These are phyloP conservation scores for Alternaria incomplexa DNA, from an alignment of 2,329 filamentous ascomycete genomes.

Conservation along the genomic window DNA sequence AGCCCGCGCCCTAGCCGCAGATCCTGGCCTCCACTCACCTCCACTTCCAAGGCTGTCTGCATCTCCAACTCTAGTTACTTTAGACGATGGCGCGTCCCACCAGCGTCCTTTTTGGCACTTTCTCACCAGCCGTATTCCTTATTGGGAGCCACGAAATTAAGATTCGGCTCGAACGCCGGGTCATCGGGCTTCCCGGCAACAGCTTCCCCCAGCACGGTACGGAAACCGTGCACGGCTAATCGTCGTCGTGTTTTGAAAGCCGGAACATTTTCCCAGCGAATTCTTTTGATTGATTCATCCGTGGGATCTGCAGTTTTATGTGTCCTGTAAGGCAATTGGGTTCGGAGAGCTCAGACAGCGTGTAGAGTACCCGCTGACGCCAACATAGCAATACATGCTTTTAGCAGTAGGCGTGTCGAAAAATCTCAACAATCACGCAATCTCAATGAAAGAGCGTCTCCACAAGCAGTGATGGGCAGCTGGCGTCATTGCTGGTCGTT, in stretches of 20 bases:
- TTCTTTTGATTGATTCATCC: not conserved
- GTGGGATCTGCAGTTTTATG: not conserved
- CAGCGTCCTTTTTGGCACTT: not conserved
- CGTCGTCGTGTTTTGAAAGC: not conserved
- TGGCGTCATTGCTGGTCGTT: not conserved
- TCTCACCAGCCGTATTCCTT: not conserved
- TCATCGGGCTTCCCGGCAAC: not conserved
- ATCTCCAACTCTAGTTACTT: not conserved
- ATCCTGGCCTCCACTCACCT: not conserved
- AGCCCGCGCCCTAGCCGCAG: conserved; percentile 1
- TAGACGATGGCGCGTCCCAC: not conserved
- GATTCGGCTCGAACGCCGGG: not conserved
- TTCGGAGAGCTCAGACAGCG: not conserved
- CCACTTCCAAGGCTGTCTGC: not conserved
- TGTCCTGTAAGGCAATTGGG: not conserved
- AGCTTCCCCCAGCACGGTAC: not conserved
- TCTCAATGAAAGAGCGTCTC: not conserved
- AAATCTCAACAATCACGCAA: not conserved
- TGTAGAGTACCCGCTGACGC: not conserved
- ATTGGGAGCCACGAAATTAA: not conserved
- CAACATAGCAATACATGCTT: not conserved
- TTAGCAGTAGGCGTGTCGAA: not conserved
- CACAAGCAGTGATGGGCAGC: not conserved
- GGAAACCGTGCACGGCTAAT: not conserved
- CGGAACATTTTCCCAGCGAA: not conserved